phyloP scores from a whole-genome alignment of 2,329 filamentous ascomycete genomes.

The Helotiales sp. region DNA sequence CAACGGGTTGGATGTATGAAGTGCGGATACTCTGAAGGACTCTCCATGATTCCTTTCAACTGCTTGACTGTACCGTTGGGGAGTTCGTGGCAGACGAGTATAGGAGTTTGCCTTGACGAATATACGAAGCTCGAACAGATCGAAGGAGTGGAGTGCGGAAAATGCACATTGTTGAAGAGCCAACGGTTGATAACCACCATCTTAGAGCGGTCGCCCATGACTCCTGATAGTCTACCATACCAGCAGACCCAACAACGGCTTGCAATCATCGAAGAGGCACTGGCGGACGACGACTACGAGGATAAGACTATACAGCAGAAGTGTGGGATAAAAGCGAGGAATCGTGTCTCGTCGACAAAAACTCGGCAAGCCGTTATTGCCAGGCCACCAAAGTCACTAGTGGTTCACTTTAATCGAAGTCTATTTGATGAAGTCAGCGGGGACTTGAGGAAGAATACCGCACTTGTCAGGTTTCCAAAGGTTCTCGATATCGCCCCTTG shows the following conservation, averaged over 20 bases:
- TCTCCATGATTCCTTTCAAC: constrained; percentile 91
- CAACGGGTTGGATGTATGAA: constrained; percentile 85
- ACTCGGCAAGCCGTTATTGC: constrained; percentile 87
- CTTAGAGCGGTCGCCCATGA: constrained; percentile 41
- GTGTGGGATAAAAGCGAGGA: constrained; percentile 66
- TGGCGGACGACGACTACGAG: constrained; percentile 79
- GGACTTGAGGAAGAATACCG: constrained; percentile 78
- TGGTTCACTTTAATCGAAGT: constrained; percentile 87
- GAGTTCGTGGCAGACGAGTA: constrained; percentile 60
- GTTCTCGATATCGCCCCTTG: constrained; percentile 77
- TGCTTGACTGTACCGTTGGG: constrained; percentile 86
- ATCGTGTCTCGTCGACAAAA: constrained; percentile 76
- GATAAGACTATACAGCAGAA: constrained; percentile 63
- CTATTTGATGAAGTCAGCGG: constrained; percentile 85
- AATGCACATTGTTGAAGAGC: constrained; percentile 75
- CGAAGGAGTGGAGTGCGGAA: constrained; percentile 85
- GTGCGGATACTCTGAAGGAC: constrained; percentile 84
- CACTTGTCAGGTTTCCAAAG: constrained; percentile 74
- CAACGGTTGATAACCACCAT: constrained; percentile 50
- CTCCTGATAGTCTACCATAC: constrained; percentile 18
- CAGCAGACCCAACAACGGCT: constrained; percentile 54
- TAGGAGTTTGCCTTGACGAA: constrained; percentile 78
- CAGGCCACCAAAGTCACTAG: constrained; percentile 76
- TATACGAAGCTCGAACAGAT: constrained; percentile 86
- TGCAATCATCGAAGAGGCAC: constrained; percentile 63